Evolutionary conservation across 495 filamentous ascomycete genomes (phyloP).

Genomic region (Penicillium ucsense): DNA sequence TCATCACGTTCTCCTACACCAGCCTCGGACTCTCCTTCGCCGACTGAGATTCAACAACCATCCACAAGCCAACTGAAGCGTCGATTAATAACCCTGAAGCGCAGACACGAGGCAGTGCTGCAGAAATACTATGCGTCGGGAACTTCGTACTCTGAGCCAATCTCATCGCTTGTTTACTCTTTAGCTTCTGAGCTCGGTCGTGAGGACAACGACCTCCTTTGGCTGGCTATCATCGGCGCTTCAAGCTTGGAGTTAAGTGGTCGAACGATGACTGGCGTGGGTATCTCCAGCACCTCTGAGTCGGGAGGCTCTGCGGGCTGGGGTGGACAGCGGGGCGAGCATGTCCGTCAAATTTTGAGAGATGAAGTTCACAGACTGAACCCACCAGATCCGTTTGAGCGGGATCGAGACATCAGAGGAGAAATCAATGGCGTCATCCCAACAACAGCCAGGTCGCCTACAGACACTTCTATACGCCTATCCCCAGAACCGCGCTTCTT

Average conservation of each 20-base stretch:
- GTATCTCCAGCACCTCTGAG: conserved; percentile 52
- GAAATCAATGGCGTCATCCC: conserved; percentile 72
- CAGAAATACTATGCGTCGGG: conserved; percentile 75
- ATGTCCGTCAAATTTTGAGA: conserved; percentile 72
- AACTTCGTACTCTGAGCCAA: conserved; percentile 86
- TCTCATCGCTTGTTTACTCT: conserved; percentile 87
- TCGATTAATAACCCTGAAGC: conserved; percentile 61
- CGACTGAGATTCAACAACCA: conserved; percentile 49
- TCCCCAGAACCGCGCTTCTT: conserved; percentile 93
- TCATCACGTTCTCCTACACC: conserved; percentile 39
- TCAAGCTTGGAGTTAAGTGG: conserved; percentile 87
- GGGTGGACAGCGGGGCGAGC: conserved; percentile 73
- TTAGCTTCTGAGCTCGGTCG: conserved; percentile 89
- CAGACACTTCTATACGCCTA: conserved; percentile 83
- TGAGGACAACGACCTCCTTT: conserved; percentile 93
- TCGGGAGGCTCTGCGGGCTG: conserved; percentile 59
- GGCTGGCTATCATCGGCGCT: conserved; percentile 88
- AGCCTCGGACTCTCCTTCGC: conserved; percentile 42
- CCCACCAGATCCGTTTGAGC: conserved; percentile 60
- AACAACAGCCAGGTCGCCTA: conserved; percentile 77
- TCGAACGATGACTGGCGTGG: conserved; percentile 68
- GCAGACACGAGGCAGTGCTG: conserved; percentile 64
- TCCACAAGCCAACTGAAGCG: conserved; percentile 62
- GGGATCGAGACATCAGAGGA: conserved; percentile 38
- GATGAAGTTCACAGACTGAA: conserved; percentile 95